phyloP scores from a whole-genome alignment of 192 early-diverging fungal species.

The Umbelopsis isabellina region DNA sequence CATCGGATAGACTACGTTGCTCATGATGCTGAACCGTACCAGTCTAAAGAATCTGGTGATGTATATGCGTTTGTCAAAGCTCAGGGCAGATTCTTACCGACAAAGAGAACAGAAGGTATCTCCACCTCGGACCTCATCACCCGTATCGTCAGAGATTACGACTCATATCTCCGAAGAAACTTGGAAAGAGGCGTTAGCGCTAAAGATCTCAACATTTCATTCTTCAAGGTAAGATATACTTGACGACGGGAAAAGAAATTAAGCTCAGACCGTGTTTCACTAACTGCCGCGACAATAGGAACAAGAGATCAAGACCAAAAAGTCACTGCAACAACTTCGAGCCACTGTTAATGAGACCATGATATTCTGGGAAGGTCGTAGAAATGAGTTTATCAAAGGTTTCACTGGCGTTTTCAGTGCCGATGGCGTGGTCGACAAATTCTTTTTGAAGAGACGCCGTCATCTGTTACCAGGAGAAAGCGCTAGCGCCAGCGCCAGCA shows the following conservation, averaged over 20 bases:
- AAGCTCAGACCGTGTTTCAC: neutral
- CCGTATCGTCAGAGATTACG: conserved; percentile 83
- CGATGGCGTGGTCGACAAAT: conserved; percentile 53
- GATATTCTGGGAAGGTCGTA: conserved; percentile 74
- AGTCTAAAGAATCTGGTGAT: conserved; percentile 69
- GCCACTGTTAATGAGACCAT: conserved; percentile 69
- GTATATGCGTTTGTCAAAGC: conserved; percentile 83
- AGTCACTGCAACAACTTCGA: conserved; percentile 70
- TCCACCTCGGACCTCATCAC: conserved; percentile 85
- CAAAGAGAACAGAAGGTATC: conserved; percentile 79
- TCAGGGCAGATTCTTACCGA: conserved; percentile 67
- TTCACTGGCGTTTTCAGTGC: conserved; percentile 71
- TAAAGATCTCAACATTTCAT: conserved; percentile 82
- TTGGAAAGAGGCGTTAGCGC: conserved; percentile 82
- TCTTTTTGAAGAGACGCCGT: conserved; percentile 10
- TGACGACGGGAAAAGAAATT: neutral
- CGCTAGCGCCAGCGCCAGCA: neutral
- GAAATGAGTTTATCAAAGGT: conserved; percentile 73
- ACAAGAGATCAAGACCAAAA: conserved; percentile 76
- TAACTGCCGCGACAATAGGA: conserved; percentile 41
- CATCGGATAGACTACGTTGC: conserved; percentile 84
- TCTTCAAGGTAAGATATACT: conserved; percentile 63
- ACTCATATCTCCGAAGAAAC: conserved; percentile 81
- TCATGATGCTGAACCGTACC: conserved; percentile 81
- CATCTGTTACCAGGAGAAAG: neutral